phyloP scores from a whole-genome alignment of 306 rosid species.

The Citrullus mucosospermus region DNA sequence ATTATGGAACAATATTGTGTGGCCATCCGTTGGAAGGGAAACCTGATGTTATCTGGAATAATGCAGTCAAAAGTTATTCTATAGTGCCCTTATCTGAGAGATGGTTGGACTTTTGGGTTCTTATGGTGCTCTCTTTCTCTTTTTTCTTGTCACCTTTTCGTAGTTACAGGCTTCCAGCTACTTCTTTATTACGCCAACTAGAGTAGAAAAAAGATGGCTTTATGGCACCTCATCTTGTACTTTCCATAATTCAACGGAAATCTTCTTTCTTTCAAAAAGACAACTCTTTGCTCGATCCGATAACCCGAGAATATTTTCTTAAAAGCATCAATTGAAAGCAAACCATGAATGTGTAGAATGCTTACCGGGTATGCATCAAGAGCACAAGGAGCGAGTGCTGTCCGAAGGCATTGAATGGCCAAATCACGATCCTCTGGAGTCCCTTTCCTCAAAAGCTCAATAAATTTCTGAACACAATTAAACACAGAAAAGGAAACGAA shows the following conservation, averaged over 20 bases:
- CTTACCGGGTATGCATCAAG: conserved; percentile 93
- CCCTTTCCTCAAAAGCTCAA: conserved; percentile 90
- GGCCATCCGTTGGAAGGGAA: not conserved
- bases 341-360: not conserved
- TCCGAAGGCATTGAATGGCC: conserved; percentile 73
- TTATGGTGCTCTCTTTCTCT: not conserved
- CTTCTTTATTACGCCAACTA: not conserved
- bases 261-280: not conserved
- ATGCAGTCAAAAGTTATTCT: not conserved
- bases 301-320: not conserved
- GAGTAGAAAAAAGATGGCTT: not conserved
- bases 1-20: not conserved
- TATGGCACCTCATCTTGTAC: not conserved
- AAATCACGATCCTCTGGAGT: conserved; percentile 59
- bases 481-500: not conserved
- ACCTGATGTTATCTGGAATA: not conserved
- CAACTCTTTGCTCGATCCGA: not conserved
- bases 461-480: conserved; percentile 45
- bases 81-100: not conserved
- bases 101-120: not conserved
- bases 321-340: not conserved
- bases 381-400: conserved; percentile 92
- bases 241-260: not conserved
- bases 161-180: not conserved
- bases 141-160: not conserved